Evolutionary conservation across 192 early-diverging fungal species (phyloP), one percentile per base, ranked within the genome.

Genomic region (Gamsiella multidivaricata): DNA sequence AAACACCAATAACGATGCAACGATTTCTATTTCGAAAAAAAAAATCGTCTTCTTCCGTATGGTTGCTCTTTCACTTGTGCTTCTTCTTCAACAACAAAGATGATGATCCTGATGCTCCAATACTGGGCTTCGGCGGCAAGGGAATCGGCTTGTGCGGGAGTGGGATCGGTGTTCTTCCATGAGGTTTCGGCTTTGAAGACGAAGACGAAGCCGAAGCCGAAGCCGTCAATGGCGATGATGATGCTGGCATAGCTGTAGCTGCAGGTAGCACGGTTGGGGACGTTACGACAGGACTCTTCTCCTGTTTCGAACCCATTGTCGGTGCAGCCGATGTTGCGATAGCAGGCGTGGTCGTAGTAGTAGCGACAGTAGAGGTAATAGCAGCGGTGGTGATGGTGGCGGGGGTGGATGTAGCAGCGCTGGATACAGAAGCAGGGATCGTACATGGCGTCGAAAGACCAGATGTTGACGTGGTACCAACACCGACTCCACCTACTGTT

Each of bases 61-160:
- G 1, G 12, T 32, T 54, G 25, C 2, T 56, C 37, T 26, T 15
- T 60, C 25, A 69, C 29, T 69, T 60, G 67, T 69, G 47, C 56
- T 69, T 69, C 56, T 69, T 69, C 67, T 69, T 69, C 15, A 69
- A 15, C 15, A 59, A 5, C 20, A 49, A 63, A 8, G 61, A 47
- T 8, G 60, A n/a, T 20, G 56, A 45, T 28, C 56, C 68, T 28
- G 54, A 43, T 18, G 43, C 31, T 23, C 22, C 42, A 33, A 29
- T 29, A 50, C 22, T 64, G 14, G 66, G 65, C 25, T 43, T 63
- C 8, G 59, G 73, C 12, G 65, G 65, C 14, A 78, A 63, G 1
- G 73, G 65, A 5, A 78, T 69, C 0, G 65, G 73, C 28, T 78
- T 69, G 33, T 78, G 73, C 20, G 65, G 65, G 9, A 78, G 51